A percentile compares a stretch with the other conserved stretches of the same genome.
Conservation (phyloP, 139 green algal genomes). For the Volvox africanus region DNA sequence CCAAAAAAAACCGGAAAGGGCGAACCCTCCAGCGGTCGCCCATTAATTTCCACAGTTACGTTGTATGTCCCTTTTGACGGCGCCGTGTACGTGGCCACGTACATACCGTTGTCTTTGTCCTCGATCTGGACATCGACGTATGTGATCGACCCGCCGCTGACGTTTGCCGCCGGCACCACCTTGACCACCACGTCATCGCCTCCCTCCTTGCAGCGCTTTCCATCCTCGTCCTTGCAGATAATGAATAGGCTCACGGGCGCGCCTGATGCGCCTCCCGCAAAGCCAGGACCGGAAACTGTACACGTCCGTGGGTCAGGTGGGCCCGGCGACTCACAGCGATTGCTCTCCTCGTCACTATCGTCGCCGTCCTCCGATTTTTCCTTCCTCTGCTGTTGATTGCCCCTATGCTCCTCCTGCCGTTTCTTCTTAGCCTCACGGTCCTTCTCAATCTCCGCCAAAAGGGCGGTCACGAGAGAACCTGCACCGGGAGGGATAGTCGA, state of each 20-base stretch:
- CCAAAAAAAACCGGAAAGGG: conserved; percentile 94
- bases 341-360: conserved; percentile 2
- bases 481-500: conserved; percentile 23
- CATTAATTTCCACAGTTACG: conserved; percentile 83
- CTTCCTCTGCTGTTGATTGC: neutral
- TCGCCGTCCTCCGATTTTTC: conserved; percentile 5
- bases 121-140: conserved; percentile 59
- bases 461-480: conserved; percentile 38
- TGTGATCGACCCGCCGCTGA: neutral
- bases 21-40: conserved; percentile 79
- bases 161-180: conserved; percentile 30
- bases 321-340: conserved; percentile 35
- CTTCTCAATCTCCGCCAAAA: conserved; percentile 44
- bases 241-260: conserved; percentile 58
- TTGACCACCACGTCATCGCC: conserved; percentile 60
- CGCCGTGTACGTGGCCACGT: conserved; percentile 85
- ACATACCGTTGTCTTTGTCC: conserved; percentile 88
- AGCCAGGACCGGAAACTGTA: conserved; percentile 58
- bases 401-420: conserved; percentile 7
- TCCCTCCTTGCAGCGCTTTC: conserved; percentile 51
- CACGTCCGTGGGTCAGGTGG: conserved; percentile 46
- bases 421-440: conserved; percentile 34
- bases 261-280: conserved; percentile 44
- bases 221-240: conserved; percentile 50
- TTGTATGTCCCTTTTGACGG: conserved; percentile 84